Percentiles rank a stretch among this genome's conserved stretches.
These are phyloP conservation scores for Termitomyces heimii DNA, from an alignment of 768 basidiomycete genomes.

Conservation along the genomic window DNA sequence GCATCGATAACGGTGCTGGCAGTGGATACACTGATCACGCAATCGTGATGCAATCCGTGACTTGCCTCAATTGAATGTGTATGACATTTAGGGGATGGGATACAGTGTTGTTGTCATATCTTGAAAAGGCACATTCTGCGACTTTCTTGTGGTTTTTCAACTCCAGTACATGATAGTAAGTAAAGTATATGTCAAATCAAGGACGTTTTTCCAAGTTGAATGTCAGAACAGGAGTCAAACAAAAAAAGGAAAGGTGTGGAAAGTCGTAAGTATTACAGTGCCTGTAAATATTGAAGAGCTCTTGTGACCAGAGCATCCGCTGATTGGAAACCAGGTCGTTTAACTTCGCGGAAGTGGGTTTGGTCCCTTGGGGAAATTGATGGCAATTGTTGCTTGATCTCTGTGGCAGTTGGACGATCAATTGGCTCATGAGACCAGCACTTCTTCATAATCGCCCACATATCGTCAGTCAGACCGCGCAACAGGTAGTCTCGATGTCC, in stretches of 20 bases:
- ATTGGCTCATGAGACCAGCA: background rate
- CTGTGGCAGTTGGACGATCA: background rate
- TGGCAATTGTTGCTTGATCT: background rate
- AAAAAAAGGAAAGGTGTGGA: background rate
- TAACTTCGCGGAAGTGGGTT: no score
- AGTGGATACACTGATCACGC: no score
- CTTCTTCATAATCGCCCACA: background rate
- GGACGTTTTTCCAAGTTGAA: background rate
- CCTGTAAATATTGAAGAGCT: background rate
- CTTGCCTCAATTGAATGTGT: no score
- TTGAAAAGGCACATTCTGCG: no score
- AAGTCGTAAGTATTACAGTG: background rate
- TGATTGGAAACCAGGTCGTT: background rate
- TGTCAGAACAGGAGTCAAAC: background rate
- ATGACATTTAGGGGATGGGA: no score
- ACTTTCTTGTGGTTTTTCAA: no score
- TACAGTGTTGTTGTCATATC: no score
- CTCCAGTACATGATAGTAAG: no score
- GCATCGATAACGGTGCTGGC: background rate
- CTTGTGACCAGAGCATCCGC: background rate
- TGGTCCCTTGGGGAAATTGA: background rate
- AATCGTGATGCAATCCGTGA: no score
- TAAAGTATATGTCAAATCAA: no score
- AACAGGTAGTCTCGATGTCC: no score
- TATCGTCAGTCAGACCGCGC: background rate